phyloP scores from a whole-genome alignment of 2,329 filamentous ascomycete genomes.

The Stenocarpella maydis region DNA sequence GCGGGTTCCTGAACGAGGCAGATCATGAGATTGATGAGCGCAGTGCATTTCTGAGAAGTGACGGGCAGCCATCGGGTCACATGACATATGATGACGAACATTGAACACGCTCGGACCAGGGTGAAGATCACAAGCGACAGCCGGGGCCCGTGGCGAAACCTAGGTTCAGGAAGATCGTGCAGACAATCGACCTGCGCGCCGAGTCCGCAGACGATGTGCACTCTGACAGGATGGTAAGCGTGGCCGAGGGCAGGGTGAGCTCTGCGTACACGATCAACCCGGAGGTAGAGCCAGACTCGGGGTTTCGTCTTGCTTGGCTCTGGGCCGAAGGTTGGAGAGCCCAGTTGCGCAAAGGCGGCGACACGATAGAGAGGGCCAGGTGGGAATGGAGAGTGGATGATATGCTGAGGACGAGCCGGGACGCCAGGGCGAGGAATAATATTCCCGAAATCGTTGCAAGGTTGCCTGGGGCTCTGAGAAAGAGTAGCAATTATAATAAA shows the following conservation, averaged over 20 bases:
- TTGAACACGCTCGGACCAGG: constrained; percentile 51
- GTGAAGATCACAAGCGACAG: constrained; percentile 34
- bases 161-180: constrained; percentile 1
- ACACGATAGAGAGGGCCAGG: constrained; percentile 46
- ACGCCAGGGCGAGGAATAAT: constrained; percentile 8
- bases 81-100: constrained; percentile 32
- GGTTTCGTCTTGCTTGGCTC: constrained; percentile 48
- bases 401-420: constrained; percentile 1
- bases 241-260: constrained; percentile 20
- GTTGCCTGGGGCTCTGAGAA: constrained; percentile 33
- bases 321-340: constrained; percentile 50
- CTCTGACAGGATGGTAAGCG: constrained; percentile 16
- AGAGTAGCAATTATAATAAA: not conserved
- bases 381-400: constrained; percentile 44
- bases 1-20: constrained; percentile 34
- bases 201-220: constrained; percentile 33
- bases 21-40: constrained; percentile 41
- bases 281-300: constrained; percentile 31
- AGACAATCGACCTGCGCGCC: constrained; percentile 10
- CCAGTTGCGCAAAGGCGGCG: constrained; percentile 43
- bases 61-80: constrained; percentile 24
- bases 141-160: not conserved
- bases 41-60: constrained; percentile 43
- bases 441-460: constrained; percentile 35
- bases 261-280: constrained; percentile 29